Base-by-base conservation (phyloP, 306 rosid genomes). In the Quercus glauca region DNA sequence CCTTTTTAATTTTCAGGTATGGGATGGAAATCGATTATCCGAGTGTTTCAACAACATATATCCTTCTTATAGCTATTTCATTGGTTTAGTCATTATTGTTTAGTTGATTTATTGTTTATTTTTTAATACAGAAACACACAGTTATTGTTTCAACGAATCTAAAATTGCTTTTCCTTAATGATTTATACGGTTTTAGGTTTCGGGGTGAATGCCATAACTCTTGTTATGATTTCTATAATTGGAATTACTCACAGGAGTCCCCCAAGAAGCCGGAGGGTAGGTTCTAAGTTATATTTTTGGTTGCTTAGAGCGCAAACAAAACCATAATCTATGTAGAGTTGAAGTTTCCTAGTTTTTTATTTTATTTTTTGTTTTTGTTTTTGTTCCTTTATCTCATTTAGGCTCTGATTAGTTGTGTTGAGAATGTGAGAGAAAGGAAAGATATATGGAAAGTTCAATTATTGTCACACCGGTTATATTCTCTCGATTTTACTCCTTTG, bases 11-110 rank as follows among this genome's bases (percentile, higher is more conserved):
- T 88, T 85, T 33, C 93, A 94, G 99, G 90, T 91, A 51, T 91
- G 99, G 97, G 81, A 91, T 83, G 89, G 90, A 59, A 87, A 78
- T 73, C 79, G 78, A 71, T 76, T 90, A 81, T 89, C 98, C 6
- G 80, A 83, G 74, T 94, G 99, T 82, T 94, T 90, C 53, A 76
- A 78, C 69, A 86, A 92, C 82, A 81, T 91, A 94, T 94, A 94
- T 94, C 98, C 97, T 94, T 87, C 41, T 69, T 41, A 4, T 1
- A 8, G 11, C 45, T 8, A 41, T 41, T 41, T 74, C 52, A 14
- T 29, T 20, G 45, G 13, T 28, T 63, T n/a, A 61, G 49, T 63
- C 63, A 64, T 76, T 77, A 18, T 79, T 41, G 26, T 58, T 49
- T 33, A 26, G 74, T 88, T 80, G 29, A 56, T 45, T 63, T 35